phyloP scores from a whole-genome alignment of 345 rosid genomes.

The Ceriops tagal region DNA sequence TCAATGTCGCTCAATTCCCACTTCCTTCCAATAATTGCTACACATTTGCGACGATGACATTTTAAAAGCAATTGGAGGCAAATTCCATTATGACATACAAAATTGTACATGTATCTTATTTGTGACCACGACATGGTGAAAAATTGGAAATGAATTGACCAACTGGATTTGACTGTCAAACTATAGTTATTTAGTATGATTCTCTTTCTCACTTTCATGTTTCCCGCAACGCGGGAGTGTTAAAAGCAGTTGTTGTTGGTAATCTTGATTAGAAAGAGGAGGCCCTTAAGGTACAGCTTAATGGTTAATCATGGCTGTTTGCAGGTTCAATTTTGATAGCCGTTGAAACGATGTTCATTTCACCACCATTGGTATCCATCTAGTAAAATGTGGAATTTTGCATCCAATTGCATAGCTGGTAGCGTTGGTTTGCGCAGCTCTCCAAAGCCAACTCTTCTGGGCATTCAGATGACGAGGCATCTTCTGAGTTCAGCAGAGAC shows the following conservation, averaged over 20 bases:
- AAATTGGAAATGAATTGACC: background rate
- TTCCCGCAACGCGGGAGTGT: background rate
- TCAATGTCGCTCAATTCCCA: too few relatives aligned
- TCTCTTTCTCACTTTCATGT: background rate
- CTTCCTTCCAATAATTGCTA: too few relatives aligned
- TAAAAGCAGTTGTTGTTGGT: background rate
- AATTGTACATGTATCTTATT: background rate
- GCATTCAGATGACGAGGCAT: conserved; percentile 70
- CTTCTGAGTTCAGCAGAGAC: conserved; percentile 50
- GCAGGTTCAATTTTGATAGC: background rate
- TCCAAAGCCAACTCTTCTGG: conserved; percentile 38
- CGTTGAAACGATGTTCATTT: conserved; percentile 7
- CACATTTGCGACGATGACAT: too few relatives aligned
- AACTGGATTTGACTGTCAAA: background rate
- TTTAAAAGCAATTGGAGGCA: background rate
- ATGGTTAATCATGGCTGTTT: background rate
- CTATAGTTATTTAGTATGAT: background rate
- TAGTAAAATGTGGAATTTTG: conserved; percentile 22
- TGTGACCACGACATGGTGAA: background rate
- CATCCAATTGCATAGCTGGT: conserved; percentile 24
- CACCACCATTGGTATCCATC: background rate
- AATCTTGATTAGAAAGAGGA: background rate
- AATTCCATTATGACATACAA: too few relatives aligned
- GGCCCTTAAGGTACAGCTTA: background rate
- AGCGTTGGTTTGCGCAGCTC: conserved; percentile 22